Percentiles rank a stretch among this genome's conserved stretches.
Conservation (phyloP, 2,329 filamentous ascomycete genomes). For the Mariannaea elegans region DNA sequence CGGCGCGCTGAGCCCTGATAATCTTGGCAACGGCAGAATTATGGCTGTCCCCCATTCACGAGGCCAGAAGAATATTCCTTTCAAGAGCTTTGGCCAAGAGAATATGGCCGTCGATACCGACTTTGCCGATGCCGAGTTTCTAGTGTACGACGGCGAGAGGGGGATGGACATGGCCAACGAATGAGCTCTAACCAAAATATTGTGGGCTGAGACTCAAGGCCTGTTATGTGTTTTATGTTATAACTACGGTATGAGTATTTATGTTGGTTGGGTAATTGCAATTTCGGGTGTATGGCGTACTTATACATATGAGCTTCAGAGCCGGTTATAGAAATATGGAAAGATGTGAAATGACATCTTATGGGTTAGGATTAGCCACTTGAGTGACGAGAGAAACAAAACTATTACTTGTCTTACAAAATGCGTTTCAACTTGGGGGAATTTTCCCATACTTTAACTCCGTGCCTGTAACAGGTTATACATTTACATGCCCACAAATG, state of each 20-base stretch:
- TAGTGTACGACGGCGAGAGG: slow-evolving; percentile 56
- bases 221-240: slow-evolving; percentile 1
- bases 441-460: not conserved
- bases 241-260: slow-evolving; percentile 20
- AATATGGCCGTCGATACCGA: slow-evolving; percentile 60
- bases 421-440: not conserved
- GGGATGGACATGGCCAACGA: slow-evolving; percentile 50
- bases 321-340: slow-evolving; percentile 27
- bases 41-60: slow-evolving; percentile 58
- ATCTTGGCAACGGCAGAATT: slow-evolving; percentile 52
- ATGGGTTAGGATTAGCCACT: slow-evolving; percentile 24
- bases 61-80: slow-evolving; percentile 34
- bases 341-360: slow-evolving; percentile 10
- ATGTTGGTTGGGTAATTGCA: slow-evolving; percentile 21
- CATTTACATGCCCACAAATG: slow-evolving; percentile 58
- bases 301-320: slow-evolving; percentile 32
- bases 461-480: not conserved
- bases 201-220: not conserved
- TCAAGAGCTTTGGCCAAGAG: slow-evolving; percentile 52
- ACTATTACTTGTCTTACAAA: slow-evolving; percentile 11
- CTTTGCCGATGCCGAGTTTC: slow-evolving; percentile 76
- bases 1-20: slow-evolving; percentile 48
- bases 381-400: slow-evolving; percentile 22
- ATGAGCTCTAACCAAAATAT: not conserved
- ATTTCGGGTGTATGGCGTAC: slow-evolving; percentile 35